Evolutionary conservation across 805 yeast species (phyloP), one percentile per base, ranked within the genome.

Genomic region (Zygosaccharomyces bisporus): DNA sequence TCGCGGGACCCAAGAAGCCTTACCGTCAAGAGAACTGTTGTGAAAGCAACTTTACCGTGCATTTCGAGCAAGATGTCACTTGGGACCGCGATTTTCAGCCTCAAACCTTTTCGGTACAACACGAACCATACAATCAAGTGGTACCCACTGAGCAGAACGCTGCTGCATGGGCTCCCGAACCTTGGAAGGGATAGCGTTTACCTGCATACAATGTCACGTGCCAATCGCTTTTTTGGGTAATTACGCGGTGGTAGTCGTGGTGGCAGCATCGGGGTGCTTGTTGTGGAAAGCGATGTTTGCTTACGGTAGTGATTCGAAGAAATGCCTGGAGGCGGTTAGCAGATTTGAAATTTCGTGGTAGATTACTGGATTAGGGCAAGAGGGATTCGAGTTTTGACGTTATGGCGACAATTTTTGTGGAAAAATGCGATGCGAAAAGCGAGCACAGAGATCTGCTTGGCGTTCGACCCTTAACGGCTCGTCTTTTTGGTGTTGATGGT

Each of bases 401-500:
- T 27, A 27, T 25, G 21, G 40, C 33, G 33, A 16, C 20, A 30
- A 37, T 37, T 25, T 37, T 37, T 16, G 17, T 25, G 40, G 18
- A 25, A 20, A 17, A 25, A 25, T 25, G 32, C 23, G 40, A 37
- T 37, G 40, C 40, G 40, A 37, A 37, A 37, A 34, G 25, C 10
- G 14, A 12, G 17, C n/a, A 10, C 16, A 25, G 21, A 25, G 40
- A 37, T 37, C 32, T 20, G 23, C 17, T 12, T 17, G 40, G 20
- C 30, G 21, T 21, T n/a, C 23, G 17, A 34, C 21, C 30, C 40
- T 24, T 20, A 21, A 24, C 40, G 30, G 40, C 30, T 24, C 20
- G 13, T 37, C 40, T 25, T 37, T 36, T 37, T 37, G 40, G 40
- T 37, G 40, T 37, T 17, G 40, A 37, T 37, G 32, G 13, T 25